These are phyloP conservation scores for Candida broadrunensis DNA, from an alignment of 805 yeast species.

Conservation along the genomic window DNA sequence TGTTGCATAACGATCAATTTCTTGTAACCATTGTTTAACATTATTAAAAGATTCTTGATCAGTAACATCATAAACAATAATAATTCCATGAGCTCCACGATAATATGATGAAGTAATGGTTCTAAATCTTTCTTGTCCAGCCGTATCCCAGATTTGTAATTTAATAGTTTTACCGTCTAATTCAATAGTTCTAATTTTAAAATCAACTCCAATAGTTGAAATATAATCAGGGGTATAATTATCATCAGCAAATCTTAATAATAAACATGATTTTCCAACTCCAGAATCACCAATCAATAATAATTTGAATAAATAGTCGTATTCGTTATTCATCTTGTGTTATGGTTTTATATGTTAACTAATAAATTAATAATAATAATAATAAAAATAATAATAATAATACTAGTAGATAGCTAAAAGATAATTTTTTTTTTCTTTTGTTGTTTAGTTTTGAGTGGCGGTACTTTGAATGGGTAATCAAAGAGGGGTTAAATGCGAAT, in stretches of 20 bases:
- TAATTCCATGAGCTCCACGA: slow-evolving; percentile 98
- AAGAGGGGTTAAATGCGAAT: too few species aligned
- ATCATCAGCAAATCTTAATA: slow-evolving; percentile 94
- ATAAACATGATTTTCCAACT: slow-evolving; percentile 94
- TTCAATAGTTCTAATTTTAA: slow-evolving; percentile 85
- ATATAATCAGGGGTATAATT: slow-evolving; percentile 96
- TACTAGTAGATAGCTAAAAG: too few species aligned
- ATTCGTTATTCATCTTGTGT: slow-evolving; percentile 74
- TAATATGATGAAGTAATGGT: slow-evolving; percentile 96
- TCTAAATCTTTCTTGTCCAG: slow-evolving; percentile 98
- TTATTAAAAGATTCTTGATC: slow-evolving; percentile 95
- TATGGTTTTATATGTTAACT: too few species aligned
- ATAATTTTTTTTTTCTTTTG: too few species aligned
- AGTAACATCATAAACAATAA: slow-evolving; percentile 96
- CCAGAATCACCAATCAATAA: slow-evolving; percentile 97
- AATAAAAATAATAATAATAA: too few species aligned
- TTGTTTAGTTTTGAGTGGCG: too few species aligned
- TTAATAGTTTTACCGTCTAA: slow-evolving; percentile 96
- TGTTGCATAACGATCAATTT: slow-evolving; percentile 96
- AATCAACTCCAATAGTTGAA: slow-evolving; percentile 97
- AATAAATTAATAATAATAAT: too few species aligned
- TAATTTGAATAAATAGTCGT: slow-evolving; percentile 95
- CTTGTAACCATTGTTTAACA: slow-evolving; percentile 98
- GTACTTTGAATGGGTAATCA: too few species aligned
- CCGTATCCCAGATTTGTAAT: slow-evolving; percentile 99